These are phyloP conservation scores for Lepidium sativum DNA, from an alignment of 345 rosid species.

Conservation along the genomic window DNA sequence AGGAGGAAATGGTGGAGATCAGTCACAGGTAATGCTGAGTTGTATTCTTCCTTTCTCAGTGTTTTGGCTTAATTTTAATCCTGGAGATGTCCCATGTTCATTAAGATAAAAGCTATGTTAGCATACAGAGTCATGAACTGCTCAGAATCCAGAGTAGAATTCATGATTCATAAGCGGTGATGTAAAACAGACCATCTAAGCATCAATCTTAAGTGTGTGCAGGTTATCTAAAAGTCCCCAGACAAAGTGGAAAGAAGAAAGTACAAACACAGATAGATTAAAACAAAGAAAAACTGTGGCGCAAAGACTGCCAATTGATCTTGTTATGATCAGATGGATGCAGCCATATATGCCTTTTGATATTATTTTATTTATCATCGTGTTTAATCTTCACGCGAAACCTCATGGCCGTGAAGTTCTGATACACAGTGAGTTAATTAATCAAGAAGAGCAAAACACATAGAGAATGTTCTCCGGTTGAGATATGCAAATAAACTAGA, in stretches of 20 bases:
- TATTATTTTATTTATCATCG: neutral
- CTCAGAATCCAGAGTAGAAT: neutral
- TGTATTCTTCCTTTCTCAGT: neutral
- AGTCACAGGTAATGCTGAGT: neutral
- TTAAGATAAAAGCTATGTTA: neutral
- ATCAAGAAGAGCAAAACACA: neutral
- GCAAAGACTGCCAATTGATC: conserved; percentile 16
- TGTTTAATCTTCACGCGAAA: conserved; percentile 27
- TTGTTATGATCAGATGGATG: conserved; percentile 17
- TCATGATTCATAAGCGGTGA: neutral
- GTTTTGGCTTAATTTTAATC: neutral
- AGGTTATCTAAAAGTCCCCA: neutral
- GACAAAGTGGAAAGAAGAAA: neutral
- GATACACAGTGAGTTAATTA: conserved; percentile 19
- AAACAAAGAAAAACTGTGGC: neutral
- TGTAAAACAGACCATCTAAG: neutral
- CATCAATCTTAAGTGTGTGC: neutral
- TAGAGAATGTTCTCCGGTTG: neutral
- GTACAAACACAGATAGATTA: neutral
- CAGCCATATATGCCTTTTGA: neutral
- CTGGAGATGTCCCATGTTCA: neutral
- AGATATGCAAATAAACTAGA: neutral
- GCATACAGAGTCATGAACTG: neutral
- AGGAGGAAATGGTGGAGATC: neutral
- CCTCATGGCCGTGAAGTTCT: conserved; percentile 25